Conservation (phyloP, 208 protist species). For the Trypanosoma theileri region DNA sequence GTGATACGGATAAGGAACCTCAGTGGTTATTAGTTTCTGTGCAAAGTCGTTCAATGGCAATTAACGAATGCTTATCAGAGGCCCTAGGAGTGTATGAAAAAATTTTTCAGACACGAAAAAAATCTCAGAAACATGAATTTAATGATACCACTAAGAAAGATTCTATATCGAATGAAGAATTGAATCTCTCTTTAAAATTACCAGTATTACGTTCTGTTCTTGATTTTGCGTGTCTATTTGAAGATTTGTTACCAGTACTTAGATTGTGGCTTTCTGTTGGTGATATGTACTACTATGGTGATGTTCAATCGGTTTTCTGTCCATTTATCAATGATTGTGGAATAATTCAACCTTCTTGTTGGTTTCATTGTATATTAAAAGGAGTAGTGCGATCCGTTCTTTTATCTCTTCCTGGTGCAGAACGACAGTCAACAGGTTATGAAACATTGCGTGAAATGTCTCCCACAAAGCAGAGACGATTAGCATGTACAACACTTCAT, state of each 20-base stretch:
- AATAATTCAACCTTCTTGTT: constrained; percentile 21
- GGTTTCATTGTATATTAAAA: constrained; percentile 23
- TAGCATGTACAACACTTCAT: constrained; percentile 18
- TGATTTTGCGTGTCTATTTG: constrained; percentile 36
- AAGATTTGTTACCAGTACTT: constrained; percentile 25
- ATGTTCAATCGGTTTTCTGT: constrained; percentile 17
- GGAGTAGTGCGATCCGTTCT: constrained; percentile 21
- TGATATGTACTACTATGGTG: constrained; percentile 33
- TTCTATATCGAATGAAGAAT: neutral
- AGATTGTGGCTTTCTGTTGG: constrained; percentile 20
- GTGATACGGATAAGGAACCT: neutral
- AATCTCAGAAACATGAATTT: neutral
- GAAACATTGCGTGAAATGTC: constrained; percentile 1
- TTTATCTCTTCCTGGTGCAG: constrained; percentile 14
- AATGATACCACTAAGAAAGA: neutral
- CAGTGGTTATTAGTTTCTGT: constrained; percentile 24
- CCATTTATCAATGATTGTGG: constrained; percentile 25
- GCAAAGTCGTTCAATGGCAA: neutral
- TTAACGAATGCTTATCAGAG: constrained; percentile 25
- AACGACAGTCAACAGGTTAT: neutral
- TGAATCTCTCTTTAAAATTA: neutral
- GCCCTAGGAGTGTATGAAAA: constrained; percentile 13
- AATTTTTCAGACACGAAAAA: neutral
- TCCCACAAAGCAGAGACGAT: constrained; percentile 4
- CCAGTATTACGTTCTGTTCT: constrained; percentile 31